Base-by-base conservation (phyloP, 768 basidiomycete species). In the Phylloporus sp. region DNA sequence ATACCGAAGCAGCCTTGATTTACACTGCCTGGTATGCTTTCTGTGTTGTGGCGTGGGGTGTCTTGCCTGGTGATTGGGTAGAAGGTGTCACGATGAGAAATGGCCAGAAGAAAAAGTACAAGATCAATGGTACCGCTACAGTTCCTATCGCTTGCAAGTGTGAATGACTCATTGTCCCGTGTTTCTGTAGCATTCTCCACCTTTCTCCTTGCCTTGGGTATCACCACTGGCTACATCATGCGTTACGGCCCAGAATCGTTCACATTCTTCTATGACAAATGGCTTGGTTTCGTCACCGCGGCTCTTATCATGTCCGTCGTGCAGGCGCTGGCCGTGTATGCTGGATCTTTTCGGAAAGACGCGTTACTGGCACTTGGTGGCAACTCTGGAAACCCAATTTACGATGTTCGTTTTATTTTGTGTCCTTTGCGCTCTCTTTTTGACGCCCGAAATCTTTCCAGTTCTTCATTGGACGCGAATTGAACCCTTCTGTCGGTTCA, bases 11-110 rank as follows among this genome's bases (percentile, higher is more conserved):
- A 0, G 62, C 80, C 2, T 59, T 82, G 20, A 77, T 87, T 15
- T 98, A 97, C 72, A 65, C 88, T 36, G 91, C 69, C 1, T 99
- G 95, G 95, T 97, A 97, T 70, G 72, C 80, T n/a, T 98, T 87
- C 69, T 86, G 82, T 57, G 79, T 97, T 43, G 70, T 81, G 3
- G 78, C 89, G 3, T 97, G 95, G 94, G 76, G 73, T 5, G 61
- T 92, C 44, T 72, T 98, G 12, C 97, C 84, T 1, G 83, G 82
- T 5, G 85, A 90, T 53, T 75, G 76, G 73, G 75, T 92, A 6
- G 74, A 86, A 42, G 92, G 92, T 22, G 80, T 74, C 23, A 73
- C 75, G 8, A 68, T 95, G 59, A 79, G 97, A 41, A 85, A 82
- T 36, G 95, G 95, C 0, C 76, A 74, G 48, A 85, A 78, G 63